phyloP scores from a whole-genome alignment of 768 basidiomycete species.

The Leccinum boreale region DNA sequence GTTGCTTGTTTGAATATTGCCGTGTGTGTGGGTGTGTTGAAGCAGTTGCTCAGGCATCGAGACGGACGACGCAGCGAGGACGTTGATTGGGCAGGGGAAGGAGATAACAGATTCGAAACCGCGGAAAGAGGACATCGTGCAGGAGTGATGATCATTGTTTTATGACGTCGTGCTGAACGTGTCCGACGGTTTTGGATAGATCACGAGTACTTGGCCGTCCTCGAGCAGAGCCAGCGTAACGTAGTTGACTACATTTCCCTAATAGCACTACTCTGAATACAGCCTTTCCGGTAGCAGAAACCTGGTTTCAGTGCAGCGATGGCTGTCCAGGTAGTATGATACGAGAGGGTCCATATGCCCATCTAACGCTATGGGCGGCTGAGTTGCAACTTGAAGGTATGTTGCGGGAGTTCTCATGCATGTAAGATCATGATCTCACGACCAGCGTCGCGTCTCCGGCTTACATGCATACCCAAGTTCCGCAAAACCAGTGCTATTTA shows the following conservation, averaged over 20 bases:
- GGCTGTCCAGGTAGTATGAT: too few species aligned
- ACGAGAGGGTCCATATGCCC: too few species aligned
- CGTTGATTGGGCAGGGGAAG: constrained; percentile 76
- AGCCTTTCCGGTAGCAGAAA: too few species aligned
- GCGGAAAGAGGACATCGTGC: constrained; percentile 95
- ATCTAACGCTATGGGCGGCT: too few species aligned
- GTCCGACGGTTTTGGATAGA: background rate
- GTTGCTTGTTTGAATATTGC: constrained; percentile 17
- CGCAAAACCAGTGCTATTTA: too few species aligned
- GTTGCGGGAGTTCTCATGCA: too few species aligned
- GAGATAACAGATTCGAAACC: constrained; percentile 78
- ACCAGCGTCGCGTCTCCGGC: too few species aligned
- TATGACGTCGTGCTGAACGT: background rate
- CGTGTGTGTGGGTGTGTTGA: background rate
- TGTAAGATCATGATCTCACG: too few species aligned
- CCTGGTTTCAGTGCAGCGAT: too few species aligned
- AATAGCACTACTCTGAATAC: background rate
- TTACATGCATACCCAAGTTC: too few species aligned
- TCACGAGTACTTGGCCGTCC: background rate
- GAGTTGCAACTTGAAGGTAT: too few species aligned
- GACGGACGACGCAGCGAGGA: constrained; percentile 80
- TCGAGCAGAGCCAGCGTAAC: background rate
- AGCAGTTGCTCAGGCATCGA: constrained; percentile 55
- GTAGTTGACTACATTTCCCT: background rate
- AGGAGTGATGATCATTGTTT: constrained; percentile 45